Conservation (phyloP, 805 yeast species). For the Ogataea kodamae region DNA sequence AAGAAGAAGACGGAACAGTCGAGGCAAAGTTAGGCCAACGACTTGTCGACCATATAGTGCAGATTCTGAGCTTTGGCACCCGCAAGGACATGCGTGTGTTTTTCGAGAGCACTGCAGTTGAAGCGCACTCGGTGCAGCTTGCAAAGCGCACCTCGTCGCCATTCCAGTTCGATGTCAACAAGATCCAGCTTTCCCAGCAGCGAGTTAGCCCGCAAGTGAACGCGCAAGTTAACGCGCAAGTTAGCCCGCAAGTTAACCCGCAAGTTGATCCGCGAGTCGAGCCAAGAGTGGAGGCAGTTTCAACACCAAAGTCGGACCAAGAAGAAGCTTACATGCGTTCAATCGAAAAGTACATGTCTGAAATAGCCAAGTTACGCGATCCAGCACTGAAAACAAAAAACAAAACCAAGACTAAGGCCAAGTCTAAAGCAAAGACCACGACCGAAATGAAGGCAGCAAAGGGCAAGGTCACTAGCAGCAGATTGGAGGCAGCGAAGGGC, state of each 20-base stretch:
- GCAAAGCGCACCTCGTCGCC: constrained; percentile 4
- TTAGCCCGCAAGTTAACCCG: too few species aligned
- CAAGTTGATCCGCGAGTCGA: too few species aligned
- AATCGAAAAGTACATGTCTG: constrained; percentile 4
- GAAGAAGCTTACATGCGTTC: constrained; percentile 7
- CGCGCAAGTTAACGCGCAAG: too few species aligned
- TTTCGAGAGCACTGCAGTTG: constrained; percentile 4
- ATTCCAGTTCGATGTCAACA: too few species aligned
- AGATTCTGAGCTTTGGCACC: constrained; percentile 5
- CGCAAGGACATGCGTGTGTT: constrained; percentile 6
- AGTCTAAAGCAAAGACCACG: too few species aligned
- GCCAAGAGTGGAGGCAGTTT: not conserved
- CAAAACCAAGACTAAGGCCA: not conserved
- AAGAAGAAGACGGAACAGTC: not conserved
- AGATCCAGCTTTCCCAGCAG: too few species aligned
- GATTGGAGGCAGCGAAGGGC: too few species aligned
- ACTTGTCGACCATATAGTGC: constrained; percentile 4
- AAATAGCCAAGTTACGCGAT: too few species aligned
- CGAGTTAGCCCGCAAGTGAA: too few species aligned
- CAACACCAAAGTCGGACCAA: constrained; percentile 3
- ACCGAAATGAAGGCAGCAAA: too few species aligned
- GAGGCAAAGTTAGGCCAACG: constrained; percentile 2
- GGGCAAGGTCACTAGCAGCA: too few species aligned
- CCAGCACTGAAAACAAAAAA: not conserved
- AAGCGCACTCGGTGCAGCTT: constrained; percentile 1